These are phyloP conservation scores for Suillus spraguei DNA, from an alignment of 768 basidiomycete species.

Conservation along the genomic window DNA sequence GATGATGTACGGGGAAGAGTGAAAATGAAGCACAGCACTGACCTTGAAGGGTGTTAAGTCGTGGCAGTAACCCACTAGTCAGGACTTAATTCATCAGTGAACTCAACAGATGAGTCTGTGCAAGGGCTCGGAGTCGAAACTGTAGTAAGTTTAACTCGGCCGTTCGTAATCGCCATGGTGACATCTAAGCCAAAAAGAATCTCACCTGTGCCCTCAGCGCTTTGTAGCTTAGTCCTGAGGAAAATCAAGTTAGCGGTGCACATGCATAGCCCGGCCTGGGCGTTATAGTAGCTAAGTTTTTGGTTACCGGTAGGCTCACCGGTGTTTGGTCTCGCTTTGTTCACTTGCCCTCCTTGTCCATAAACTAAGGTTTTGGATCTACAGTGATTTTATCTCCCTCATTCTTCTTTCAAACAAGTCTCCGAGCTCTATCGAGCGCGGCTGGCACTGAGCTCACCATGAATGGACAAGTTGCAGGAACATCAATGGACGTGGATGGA, in stretches of 20 bases:
- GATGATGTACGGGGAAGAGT: background rate
- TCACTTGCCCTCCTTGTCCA: slow-evolving; percentile 2
- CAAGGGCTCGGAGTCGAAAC: background rate
- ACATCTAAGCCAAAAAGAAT: slow-evolving; percentile 4
- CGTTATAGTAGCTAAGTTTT: background rate
- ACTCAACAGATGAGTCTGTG: background rate
- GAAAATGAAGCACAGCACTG: background rate
- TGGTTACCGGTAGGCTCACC: background rate
- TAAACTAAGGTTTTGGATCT: slow-evolving; percentile 4
- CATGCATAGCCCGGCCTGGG: background rate
- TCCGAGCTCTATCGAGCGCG: slow-evolving; percentile 9
- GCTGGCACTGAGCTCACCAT: slow-evolving; percentile 11
- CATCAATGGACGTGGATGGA: slow-evolving; percentile 32
- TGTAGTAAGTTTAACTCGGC: background rate
- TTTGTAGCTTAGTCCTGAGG: background rate
- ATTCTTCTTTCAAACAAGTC: slow-evolving; percentile 10
- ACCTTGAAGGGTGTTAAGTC: background rate
- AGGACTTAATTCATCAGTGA: background rate
- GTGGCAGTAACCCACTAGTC: background rate
- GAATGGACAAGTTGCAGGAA: slow-evolving; percentile 25
- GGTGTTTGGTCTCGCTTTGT: slow-evolving; percentile 9
- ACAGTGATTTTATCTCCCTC: slow-evolving; percentile 3
- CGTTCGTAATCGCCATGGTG: slow-evolving; percentile 3
- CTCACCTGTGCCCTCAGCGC: slow-evolving; percentile 3
- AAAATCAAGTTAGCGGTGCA: background rate